Conservation (phyloP, 2,329 filamentous ascomycete species). For the Neonectria ditissima region DNA sequence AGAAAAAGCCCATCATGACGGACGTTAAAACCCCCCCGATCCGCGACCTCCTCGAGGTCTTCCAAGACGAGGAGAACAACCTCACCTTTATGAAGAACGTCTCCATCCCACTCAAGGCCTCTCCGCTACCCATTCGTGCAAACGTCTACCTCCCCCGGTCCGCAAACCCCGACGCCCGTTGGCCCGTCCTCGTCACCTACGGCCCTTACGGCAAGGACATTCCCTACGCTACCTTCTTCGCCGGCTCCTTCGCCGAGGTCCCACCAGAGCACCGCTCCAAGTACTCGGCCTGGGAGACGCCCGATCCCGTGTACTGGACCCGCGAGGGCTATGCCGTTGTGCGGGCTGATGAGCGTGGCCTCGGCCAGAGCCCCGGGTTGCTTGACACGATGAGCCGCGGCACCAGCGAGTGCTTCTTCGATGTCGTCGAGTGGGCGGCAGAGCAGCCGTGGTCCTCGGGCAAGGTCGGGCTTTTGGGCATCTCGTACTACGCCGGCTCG, state of each 20-base stretch:
- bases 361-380: slow-evolving; percentile 60
- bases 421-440: slow-evolving; percentile 63
- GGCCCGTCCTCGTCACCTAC: slow-evolving; percentile 26
- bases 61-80: slow-evolving; percentile 22
- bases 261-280: slow-evolving; percentile 64
- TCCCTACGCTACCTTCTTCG: slow-evolving; percentile 21
- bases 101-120: slow-evolving; percentile 25
- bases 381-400: slow-evolving; percentile 63
- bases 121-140: slow-evolving; percentile 11
- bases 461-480: slow-evolving; percentile 61
- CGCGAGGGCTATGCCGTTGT: slow-evolving; percentile 65
- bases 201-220: slow-evolving; percentile 27
- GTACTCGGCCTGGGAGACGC: slow-evolving; percentile 70
- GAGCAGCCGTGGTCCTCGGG: slow-evolving; percentile 59
- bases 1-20: slow-evolving; percentile 15
- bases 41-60: slow-evolving; percentile 20
- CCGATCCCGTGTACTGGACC: slow-evolving; percentile 69
- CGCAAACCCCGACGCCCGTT: slow-evolving; percentile 10
- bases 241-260: slow-evolving; percentile 58
- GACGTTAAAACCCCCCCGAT: slow-evolving; percentile 23
- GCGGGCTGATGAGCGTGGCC: slow-evolving; percentile 62
- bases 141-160: slow-evolving; percentile 51
- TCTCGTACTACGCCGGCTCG: slow-evolving; percentile 60
- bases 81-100: slow-evolving; percentile 27
- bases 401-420: slow-evolving; percentile 61